Base-by-base conservation (phyloP, 345 rosid species). In the Raphanus sativus region DNA sequence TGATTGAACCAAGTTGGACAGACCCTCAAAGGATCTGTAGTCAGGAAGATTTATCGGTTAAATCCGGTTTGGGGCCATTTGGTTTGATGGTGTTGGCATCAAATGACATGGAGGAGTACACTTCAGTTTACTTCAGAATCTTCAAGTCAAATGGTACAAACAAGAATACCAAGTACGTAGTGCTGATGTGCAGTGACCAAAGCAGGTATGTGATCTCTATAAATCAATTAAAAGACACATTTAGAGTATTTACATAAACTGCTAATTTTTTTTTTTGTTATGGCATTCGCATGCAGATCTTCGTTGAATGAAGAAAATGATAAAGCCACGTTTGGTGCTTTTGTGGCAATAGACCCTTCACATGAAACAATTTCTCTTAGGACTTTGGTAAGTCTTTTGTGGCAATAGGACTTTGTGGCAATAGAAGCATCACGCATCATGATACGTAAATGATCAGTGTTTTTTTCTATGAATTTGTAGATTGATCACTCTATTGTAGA, bases 181-280 rank as follows among this genome's bases (percentile, higher is more conserved):
- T 91, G 48, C 89, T 93, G 48, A 87, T 93, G 97, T 91, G 95
- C 82, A 88, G 95, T 83, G 91, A 91, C 84, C 95, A 89, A 72
- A 87, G 86, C 94, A 85, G 89, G 69, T 77, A 79, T 24, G 8
- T 24, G 4, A 5, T 65, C 16, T 48, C 26, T 11, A 36, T 32
- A 50, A 4, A 68, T 48, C 4, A 13, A 28, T 3, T 16, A 2
- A 29, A 8, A 63, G 34, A 63, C 56, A 34, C 8, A 6, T 12
- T 17, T 26, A 69, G 6, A 54, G 6, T 30, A 42, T 45, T 15
- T 11, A 16, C 52, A 9, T 45, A 10, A 24, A 42, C 25, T 66
- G 24, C 15, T 33, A 66, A 73, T 0, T 4, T 10, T 25, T 7
- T 7, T 1, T 2, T 30, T 21, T 24, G 11, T 58, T 17, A 28